Evolutionary conservation across 2,329 filamentous ascomycete species (phyloP), one percentile per base, ranked within the genome.

Genomic region (Cladosporium sp.): DNA sequence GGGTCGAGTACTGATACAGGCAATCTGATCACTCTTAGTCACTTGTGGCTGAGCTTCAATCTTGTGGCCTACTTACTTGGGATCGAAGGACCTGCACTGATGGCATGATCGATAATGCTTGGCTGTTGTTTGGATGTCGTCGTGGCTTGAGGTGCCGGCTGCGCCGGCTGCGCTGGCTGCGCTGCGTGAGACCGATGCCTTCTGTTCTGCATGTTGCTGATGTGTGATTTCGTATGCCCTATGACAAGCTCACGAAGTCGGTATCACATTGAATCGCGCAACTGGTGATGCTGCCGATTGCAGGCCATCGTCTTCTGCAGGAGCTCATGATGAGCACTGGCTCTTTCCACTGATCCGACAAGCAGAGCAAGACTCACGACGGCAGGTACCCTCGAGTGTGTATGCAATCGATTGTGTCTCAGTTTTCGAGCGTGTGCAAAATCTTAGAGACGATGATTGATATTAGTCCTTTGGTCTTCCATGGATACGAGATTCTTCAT

Each of bases 1-100:
- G 55, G 24, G 59, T 32, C 21, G 64, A 65, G 64, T 60, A 65
- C 59, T 65, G 64, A 47, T 65, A 60, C 24, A 65, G 34, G 57
- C 58, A 59, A 36, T 65, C 64, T 65, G 44, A 28, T 7, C 3
- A 57, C 14, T 54, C 26, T 47, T 47, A 26, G 51, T 57, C 10
- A 26, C 12, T 18, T 47, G 24, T 3, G 28, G 21, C 21, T 38
- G 11, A 15, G n/a, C 4, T 14, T 8, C 2, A 8, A 32, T 28
- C 4, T 10, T n/a, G 11, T 3, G 26, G 21, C n/a, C 12, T 15
- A 24, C 60, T 24, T 15, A 63, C 60, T 63, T 36, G 60, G 60
- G 21, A 63, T 54, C 4, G 60, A 63, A 28, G 30, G 60, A 11
- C 59, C 59, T 12, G 52, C 28, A n/a, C 52, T 34, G 28, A n/a